These are phyloP conservation scores for Naganishia cerealis DNA, from an alignment of 1,284 basidiomycete species.

Conservation along the genomic window DNA sequence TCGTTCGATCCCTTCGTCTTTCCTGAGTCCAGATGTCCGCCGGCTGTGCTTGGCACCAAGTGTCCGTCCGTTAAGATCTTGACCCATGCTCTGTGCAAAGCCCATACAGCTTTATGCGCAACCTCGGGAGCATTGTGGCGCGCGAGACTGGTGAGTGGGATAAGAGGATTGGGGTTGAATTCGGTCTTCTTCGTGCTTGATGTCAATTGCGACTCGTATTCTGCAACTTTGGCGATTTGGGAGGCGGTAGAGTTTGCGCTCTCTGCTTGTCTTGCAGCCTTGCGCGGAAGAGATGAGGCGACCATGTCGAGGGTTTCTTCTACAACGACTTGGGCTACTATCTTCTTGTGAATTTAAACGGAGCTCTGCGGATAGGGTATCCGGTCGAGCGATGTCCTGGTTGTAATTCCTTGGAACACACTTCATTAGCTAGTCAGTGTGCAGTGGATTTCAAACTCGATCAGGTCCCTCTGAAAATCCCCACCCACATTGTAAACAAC, in stretches of 20 bases:
- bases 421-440: not conserved
- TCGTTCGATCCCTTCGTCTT: conserved; percentile 15
- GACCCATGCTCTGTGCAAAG: conserved; percentile 77
- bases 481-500: conserved; percentile 21
- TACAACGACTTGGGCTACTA: not conserved
- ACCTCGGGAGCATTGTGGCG: conserved; percentile 56
- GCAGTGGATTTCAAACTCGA: not conserved
- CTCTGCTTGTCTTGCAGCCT: conserved; percentile 10
- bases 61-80: conserved; percentile 64
- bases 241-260: conserved; percentile 15
- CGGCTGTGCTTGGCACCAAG: conserved; percentile 53
- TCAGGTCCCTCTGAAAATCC: conserved; percentile 13
- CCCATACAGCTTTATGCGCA: conserved; percentile 74
- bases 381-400: too few relatives aligned
- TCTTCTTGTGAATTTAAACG: not conserved
- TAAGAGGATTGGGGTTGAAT: conserved; percentile 72
- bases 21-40: conserved; percentile 29
- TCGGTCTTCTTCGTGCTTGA: conserved; percentile 44
- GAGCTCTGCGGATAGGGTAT: too few relatives aligned
- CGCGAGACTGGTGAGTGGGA: conserved; percentile 68
- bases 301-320: not conserved
- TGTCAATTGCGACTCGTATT: conserved; percentile 36
- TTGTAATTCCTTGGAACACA: too few relatives aligned
- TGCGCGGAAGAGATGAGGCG: conserved; percentile 17
- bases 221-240: conserved; percentile 23